These are phyloP conservation scores for Dipodascopsis uninucleata DNA, from an alignment of 805 yeast genomes.

Conservation along the genomic window DNA sequence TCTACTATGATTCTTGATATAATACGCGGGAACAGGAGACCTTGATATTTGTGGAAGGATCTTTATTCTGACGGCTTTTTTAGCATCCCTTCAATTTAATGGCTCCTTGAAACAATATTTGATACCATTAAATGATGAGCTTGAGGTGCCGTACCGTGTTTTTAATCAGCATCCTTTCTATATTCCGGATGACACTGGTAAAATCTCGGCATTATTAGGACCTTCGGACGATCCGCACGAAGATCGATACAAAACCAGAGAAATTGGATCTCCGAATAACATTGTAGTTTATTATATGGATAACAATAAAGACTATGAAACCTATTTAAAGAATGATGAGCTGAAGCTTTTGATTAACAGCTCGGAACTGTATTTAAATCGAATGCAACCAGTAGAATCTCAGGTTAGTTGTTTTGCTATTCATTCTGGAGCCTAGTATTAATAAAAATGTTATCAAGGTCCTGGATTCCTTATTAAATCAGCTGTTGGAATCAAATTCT, in stretches of 20 bases:
- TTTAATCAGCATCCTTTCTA: slow-evolving; percentile 13
- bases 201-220: slow-evolving; percentile 6
- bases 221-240: slow-evolving; percentile 5
- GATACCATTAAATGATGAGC: not conserved
- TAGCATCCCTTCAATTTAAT: not conserved
- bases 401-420: too few species aligned
- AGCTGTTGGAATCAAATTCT: too few species aligned
- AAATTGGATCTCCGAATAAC: not conserved
- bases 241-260: slow-evolving; percentile 4
- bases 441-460: too few species aligned
- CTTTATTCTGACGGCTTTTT: not conserved
- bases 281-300: slow-evolving; percentile 5
- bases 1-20: too few species aligned
- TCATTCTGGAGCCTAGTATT: too few species aligned
- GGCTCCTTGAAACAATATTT: not conserved
- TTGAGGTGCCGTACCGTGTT: not conserved
- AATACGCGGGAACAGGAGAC: too few species aligned
- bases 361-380: too few species aligned
- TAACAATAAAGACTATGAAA: not conserved
- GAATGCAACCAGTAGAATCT: too few species aligned
- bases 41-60: slow-evolving; percentile 2
- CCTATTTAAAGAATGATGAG: not conserved
- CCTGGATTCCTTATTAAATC: too few species aligned
- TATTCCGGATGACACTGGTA: slow-evolving; percentile 10
- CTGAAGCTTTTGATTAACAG: too few species aligned